Conservation (phyloP, 2,329 filamentous ascomycete genomes). For the Phyllosticta citriasiana region DNA sequence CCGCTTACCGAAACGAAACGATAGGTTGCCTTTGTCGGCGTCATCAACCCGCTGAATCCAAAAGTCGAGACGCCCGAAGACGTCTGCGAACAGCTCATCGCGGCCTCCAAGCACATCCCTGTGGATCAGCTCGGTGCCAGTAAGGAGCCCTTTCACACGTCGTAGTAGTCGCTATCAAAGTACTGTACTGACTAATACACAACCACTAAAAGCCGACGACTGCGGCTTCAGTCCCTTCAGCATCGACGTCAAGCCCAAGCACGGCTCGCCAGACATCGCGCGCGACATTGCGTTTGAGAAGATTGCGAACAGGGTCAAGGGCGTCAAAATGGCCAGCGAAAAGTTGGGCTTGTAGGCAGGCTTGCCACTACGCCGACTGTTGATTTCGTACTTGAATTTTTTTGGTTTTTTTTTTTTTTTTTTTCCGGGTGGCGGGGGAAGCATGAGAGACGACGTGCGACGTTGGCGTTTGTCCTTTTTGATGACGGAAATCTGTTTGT, state of each 20-base stretch:
- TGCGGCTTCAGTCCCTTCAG: slow-evolving; percentile 24
- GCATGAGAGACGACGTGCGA: not conserved
- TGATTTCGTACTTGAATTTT: not conserved
- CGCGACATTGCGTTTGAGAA: slow-evolving; percentile 23
- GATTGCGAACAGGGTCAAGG: slow-evolving; percentile 20
- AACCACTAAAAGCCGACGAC: slow-evolving; percentile 15
- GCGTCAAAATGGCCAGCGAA: slow-evolving; percentile 19
- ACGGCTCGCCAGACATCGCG: slow-evolving; percentile 21
- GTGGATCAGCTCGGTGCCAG: slow-evolving; percentile 21
- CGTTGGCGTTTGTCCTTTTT: not conserved
- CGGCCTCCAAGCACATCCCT: slow-evolving; percentile 20
- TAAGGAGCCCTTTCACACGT: not conserved
- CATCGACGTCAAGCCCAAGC: slow-evolving; percentile 22
- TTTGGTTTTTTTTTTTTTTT: too few species aligned
- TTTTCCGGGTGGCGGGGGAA: too few species aligned
- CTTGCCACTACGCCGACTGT: not conserved
- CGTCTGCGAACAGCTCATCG: slow-evolving; percentile 19
- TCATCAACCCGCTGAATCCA: slow-evolving; percentile 21
- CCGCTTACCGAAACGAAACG: not conserved
- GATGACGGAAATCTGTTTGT: too few species aligned
- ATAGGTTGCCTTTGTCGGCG: slow-evolving; percentile 21
- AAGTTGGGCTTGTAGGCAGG: slow-evolving; percentile 17
- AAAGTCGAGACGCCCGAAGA: slow-evolving; percentile 22
- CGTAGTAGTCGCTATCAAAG: not conserved
- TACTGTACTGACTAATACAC: too few species aligned